Conservation (phyloP, 192 early-diverging fungal species). For the Entomortierella chlamydospora region DNA sequence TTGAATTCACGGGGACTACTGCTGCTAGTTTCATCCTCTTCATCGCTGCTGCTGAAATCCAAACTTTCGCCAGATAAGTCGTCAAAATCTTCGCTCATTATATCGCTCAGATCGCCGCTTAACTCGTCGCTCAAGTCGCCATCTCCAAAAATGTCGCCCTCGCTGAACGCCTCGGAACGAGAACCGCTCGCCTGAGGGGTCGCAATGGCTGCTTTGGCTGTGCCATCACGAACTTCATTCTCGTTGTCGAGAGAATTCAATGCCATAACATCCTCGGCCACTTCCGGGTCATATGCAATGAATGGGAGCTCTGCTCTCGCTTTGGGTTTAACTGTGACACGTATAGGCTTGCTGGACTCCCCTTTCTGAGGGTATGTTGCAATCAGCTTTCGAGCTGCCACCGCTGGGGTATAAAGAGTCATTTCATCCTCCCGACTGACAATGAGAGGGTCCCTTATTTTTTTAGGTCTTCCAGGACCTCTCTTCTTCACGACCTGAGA, state of each 20-base stretch:
- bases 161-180: background rate
- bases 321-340: constrained; percentile 1
- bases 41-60: constrained; percentile 30
- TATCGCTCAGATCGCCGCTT: constrained; percentile 50
- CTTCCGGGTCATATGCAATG: constrained; percentile 34
- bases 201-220: background rate
- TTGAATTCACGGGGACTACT: constrained; percentile 40
- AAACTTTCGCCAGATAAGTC: constrained; percentile 43
- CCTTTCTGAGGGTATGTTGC: background rate
- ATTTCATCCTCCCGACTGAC: constrained; percentile 43
- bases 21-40: constrained; percentile 25
- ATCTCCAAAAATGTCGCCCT: constrained; percentile 41
- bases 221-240: background rate
- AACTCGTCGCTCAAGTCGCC: constrained; percentile 47
- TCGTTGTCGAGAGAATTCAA: constrained; percentile 6
- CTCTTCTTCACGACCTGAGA: constrained; percentile 20
- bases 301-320: constrained; percentile 15
- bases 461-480: constrained; percentile 38
- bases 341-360: background rate
- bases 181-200: background rate
- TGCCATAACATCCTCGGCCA: constrained; percentile 32
- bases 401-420: constrained; percentile 44
- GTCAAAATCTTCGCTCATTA: constrained; percentile 43
- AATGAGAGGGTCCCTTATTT: constrained; percentile 37
- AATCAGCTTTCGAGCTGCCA: constrained; percentile 1